Percentiles rank a stretch among this genome's conserved stretches.
phyloP scores from a whole-genome alignment of 352 stramenopile species.

The Phytophthora colocasiae region DNA sequence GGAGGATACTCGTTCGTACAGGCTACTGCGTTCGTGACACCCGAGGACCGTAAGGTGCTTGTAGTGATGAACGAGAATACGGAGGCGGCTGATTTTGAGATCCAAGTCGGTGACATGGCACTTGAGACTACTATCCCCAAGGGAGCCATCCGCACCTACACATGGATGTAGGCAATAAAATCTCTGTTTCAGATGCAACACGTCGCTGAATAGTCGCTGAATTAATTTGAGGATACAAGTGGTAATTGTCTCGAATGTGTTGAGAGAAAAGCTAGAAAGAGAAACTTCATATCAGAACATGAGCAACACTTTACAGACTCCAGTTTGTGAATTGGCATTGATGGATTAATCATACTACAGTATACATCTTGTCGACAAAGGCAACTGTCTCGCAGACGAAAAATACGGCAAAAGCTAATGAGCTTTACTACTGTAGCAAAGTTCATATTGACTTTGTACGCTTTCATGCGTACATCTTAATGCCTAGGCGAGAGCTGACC shows the following conservation, averaged over 20 bases:
- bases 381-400: too few species aligned
- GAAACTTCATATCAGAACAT: too few species aligned
- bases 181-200: too few species aligned
- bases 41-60: constrained; percentile 71
- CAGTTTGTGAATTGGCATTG: too few species aligned
- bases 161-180: constrained; percentile 8
- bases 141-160: constrained; percentile 67
- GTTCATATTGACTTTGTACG: not conserved
- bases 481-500: not conserved
- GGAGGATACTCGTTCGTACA: constrained; percentile 79
- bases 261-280: too few species aligned
- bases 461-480: not conserved
- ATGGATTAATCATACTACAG: too few species aligned
- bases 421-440: not conserved
- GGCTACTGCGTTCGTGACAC: constrained; percentile 71
- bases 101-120: constrained; percentile 50
- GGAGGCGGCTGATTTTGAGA: constrained; percentile 64
- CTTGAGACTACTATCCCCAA: constrained; percentile 54
- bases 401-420: not conserved
- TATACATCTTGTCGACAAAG: too few species aligned
- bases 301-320: too few species aligned
- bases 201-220: too few species aligned
- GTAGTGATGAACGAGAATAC: constrained; percentile 87
- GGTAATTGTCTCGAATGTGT: too few species aligned
- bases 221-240: too few species aligned